Percentiles rank a stretch among this genome's conserved stretches.
Conservation (phyloP, 169 alveolate genomes). For the Plasmodium coatneyi region DNA sequence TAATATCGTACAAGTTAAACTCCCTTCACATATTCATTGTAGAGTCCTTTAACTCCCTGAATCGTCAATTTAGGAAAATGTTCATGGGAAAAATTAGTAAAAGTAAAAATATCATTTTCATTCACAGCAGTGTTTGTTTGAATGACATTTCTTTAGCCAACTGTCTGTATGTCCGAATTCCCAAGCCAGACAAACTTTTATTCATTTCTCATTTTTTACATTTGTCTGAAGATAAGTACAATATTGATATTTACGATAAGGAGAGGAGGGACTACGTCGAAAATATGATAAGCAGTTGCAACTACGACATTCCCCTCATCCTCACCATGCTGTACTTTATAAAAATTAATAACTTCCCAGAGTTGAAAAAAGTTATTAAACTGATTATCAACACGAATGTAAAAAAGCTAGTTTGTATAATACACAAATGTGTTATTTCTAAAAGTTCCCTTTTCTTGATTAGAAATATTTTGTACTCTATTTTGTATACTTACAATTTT, state of each 20-base stretch:
- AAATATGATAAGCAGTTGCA: constrained; percentile 36
- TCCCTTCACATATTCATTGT: constrained; percentile 34
- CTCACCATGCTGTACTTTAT: constrained; percentile 36
- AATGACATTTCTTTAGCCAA: constrained; percentile 14
- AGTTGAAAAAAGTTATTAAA: constrained; percentile 48
- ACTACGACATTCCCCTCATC: constrained; percentile 51
- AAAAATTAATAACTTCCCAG: constrained; percentile 45
- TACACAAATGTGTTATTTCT: constrained; percentile 46
- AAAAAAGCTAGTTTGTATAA: constrained; percentile 34
- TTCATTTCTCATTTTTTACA: constrained; percentile 34
- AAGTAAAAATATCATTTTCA: constrained; percentile 40
- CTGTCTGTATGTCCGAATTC: constrained; percentile 59
- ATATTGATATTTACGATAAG: neutral
- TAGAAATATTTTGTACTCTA: constrained; percentile 58
- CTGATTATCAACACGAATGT: constrained; percentile 35
- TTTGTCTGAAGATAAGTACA: constrained; percentile 23
- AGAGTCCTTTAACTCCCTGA: constrained; percentile 40
- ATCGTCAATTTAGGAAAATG: constrained; percentile 37
- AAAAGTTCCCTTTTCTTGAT: constrained; percentile 12
- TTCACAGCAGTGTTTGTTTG: constrained; percentile 33
- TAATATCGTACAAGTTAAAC: neutral
- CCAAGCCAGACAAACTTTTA: constrained; percentile 19
- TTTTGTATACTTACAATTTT: constrained; percentile 37
- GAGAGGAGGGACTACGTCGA: constrained; percentile 8
- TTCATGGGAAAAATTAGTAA: constrained; percentile 14